phyloP scores from a whole-genome alignment of 2,329 filamentous ascomycete species.

The Hypoxylon sp. region DNA sequence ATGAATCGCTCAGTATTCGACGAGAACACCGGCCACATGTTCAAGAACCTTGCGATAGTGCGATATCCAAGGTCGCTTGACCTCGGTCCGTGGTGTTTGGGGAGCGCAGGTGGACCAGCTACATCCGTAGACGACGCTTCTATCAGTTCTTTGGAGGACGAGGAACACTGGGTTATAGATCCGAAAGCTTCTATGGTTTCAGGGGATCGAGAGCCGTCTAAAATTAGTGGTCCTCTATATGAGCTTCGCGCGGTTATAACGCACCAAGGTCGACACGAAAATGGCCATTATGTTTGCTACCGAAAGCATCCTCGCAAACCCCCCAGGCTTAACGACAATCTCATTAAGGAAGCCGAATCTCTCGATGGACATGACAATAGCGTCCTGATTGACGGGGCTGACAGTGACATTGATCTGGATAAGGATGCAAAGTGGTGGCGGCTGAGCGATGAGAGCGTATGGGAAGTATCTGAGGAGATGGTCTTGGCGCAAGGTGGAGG shows the following conservation, averaged over 20 bases:
- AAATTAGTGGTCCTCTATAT: conserved; percentile 72
- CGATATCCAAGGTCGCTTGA: conserved; percentile 80
- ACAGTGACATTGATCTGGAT: conserved; percentile 28
- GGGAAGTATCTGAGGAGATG: conserved; percentile 75
- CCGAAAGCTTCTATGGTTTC: conserved; percentile 80
- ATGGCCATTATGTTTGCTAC: conserved; percentile 95
- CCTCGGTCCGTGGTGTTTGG: conserved; percentile 86
- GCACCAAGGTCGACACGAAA: conserved; percentile 91
- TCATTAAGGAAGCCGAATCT: conserved; percentile 12
- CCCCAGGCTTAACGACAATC: conserved; percentile 16
- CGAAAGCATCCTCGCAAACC: conserved; percentile 69
- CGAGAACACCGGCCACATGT: conserved; percentile 79
- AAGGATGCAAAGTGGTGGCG: conserved; percentile 80
- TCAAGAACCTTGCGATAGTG: conserved; percentile 86
- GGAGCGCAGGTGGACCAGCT: conserved; percentile 59
- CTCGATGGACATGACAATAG: conserved; percentile 32
- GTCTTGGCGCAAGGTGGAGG: conserved; percentile 83
- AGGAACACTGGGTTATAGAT: conserved; percentile 77
- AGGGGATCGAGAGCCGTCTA: conserved; percentile 62
- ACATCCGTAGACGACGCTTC: conserved; percentile 30
- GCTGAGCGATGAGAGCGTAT: conserved; percentile 89
- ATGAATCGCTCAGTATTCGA: conserved; percentile 94
- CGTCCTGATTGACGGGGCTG: conserved; percentile 35
- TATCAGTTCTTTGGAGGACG: conserved; percentile 43
- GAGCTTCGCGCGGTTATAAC: conserved; percentile 86